Conservation (phyloP, 805 yeast species). For the Maudiozyma bulderi region DNA sequence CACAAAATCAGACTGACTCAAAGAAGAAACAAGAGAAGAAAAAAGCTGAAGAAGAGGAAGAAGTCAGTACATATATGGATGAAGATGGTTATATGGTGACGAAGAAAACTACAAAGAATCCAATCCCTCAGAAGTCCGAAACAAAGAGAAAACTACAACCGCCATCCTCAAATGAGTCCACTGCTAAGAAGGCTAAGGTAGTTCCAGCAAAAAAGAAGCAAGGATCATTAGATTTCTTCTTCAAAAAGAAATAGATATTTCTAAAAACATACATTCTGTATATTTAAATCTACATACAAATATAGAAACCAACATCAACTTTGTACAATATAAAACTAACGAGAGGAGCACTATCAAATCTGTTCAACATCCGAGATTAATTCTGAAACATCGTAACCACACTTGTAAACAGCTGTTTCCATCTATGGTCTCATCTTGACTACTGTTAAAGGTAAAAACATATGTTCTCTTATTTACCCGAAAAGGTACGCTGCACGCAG, state of each 20-base stretch:
- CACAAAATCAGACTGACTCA: neutral
- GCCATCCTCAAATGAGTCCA: neutral
- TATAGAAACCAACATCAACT: too few relatives aligned
- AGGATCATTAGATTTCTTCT: conserved; percentile 27
- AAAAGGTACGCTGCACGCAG: too few relatives aligned
- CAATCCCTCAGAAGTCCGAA: conserved; percentile 1
- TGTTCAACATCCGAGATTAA: too few relatives aligned
- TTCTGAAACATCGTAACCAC: too few relatives aligned
- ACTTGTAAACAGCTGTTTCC: too few relatives aligned
- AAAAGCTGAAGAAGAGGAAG: conserved; percentile 4
- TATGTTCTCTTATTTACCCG: too few relatives aligned
- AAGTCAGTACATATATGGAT: conserved; percentile 17
- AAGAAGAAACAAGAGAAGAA: neutral
- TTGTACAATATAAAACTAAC: too few relatives aligned
- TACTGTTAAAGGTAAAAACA: too few relatives aligned
- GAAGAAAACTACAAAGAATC: conserved; percentile 9
- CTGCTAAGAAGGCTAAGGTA: neutral
- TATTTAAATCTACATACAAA: too few relatives aligned
- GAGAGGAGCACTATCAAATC: too few relatives aligned
- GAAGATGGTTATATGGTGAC: conserved; percentile 30
- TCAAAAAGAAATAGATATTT: conserved; percentile 12
- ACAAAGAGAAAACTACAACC: conserved; percentile 1
- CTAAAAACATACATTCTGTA: neutral
- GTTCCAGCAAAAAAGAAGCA: conserved; percentile 20
- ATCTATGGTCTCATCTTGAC: too few relatives aligned